Conservation (phyloP, 805 yeast genomes). For the Kurtzmaniella cleridarum region DNA sequence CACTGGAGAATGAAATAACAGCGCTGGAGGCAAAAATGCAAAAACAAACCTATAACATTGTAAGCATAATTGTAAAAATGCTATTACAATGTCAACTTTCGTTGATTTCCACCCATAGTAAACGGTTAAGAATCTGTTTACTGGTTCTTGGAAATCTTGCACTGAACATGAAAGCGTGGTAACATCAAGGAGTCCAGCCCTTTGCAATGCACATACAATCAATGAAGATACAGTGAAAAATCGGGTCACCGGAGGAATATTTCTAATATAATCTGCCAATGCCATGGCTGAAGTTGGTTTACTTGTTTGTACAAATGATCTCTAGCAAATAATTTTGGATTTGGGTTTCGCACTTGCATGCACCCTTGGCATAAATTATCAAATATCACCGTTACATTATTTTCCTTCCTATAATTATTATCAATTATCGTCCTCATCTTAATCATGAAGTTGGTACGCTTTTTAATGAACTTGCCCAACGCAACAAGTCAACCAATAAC, state of each 20-base stretch:
- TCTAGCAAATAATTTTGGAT: background rate
- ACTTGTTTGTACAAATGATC: background rate
- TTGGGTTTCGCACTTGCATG: background rate
- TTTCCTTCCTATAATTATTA: background rate
- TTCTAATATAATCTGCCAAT: conserved; percentile 16
- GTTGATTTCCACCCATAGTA: too few species aligned
- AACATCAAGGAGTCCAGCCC: conserved; percentile 15
- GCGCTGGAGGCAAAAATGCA: conserved; percentile 42
- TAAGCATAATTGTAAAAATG: conserved; percentile 13
- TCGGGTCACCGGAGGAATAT: conserved; percentile 60
- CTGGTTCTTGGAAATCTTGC: conserved; percentile 1
- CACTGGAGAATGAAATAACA: too few species aligned
- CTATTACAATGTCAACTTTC: too few species aligned
- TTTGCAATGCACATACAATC: conserved; percentile 33
- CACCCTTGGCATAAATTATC: background rate
- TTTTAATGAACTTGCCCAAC: conserved; percentile 69
- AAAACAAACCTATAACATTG: conserved; percentile 46
- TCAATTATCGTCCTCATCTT: background rate
- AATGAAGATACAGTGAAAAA: conserved; percentile 46
- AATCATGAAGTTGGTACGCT: conserved; percentile 61
- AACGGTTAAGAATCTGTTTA: conserved; percentile 1
- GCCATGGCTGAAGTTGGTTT: background rate
- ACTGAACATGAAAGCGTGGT: conserved; percentile 9
- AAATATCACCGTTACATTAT: background rate
- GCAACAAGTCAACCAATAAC: conserved; percentile 77